Base-by-base conservation (phyloP, 1,139 yeast species). In the Sugiyamaella sp. region DNA sequence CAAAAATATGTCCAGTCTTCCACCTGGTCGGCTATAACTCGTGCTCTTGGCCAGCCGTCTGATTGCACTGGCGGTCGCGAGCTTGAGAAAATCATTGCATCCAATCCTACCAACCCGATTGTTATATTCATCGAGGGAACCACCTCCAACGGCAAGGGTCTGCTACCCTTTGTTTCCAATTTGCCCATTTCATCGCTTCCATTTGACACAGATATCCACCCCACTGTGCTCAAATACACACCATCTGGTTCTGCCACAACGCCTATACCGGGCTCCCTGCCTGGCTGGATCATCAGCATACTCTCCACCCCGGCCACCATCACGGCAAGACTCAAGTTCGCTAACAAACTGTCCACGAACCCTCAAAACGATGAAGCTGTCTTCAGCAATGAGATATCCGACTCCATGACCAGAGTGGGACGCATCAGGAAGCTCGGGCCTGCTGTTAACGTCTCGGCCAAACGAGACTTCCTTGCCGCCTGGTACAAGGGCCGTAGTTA, bases 71-170 rank as follows among this genome's bases (percentile, higher is more conserved):
- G 49, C 2, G 40, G 46, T 12, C 25, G n/a, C 22, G 44, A 27
- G 9, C 22, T 50, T 10, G 50, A 46, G 14, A 39, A 53, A 12
- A 43, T 52, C 4, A 35, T 43, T n/a, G 33, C 37, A 6, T 17
- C 38, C 17, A 40, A 38, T 20, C 41, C 29, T 25, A 17, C 42
- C 12, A 37, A 19, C 40, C 61, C 65, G 0, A 63, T 71, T 14
- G 70, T 72, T 1, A 46, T 72, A 2, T 71, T 73, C 53, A 66
- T 65, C 2, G 76, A 73, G 56, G 76, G 75, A 2, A 71, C 75
- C 1, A 69, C 77, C 2, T 69, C 77, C 5, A 74, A 74, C 49
- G 77, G 77, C 12, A 61, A 70, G 25, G 77, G 74, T 0, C 55
- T 74, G 14, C 65, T 74, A 42, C 68, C 74, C 4, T 56, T 67